Evolutionary conservation across 208 protist genomes (phyloP), one percentile per base, ranked within the genome.

Genomic region (Leishmania aethiopica): DNA sequence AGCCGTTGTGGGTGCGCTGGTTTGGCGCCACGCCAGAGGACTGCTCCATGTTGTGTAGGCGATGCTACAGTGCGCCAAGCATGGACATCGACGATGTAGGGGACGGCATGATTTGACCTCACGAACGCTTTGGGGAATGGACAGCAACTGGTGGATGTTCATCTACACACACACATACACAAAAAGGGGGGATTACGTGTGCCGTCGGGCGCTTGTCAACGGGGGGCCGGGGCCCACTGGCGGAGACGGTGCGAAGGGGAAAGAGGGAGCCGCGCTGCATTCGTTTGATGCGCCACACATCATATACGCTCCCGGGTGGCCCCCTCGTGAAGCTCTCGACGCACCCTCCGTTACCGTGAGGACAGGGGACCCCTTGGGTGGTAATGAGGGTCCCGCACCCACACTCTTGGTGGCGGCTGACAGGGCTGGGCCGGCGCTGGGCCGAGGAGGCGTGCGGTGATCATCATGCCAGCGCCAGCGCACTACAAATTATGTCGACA

Each of bases 1-100:
- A 89, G 76, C 80, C 87, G 45, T 57, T 60, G 22, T 84, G 85
- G 72, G 86, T 89, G 60, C 87, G 90, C 2, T 88, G 74, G 79
- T 74, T 81, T 47, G 67, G 83, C 25, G 82, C 79, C 69, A 78
- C 79, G 19, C 90, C 87, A 28, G 87, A 93, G 78, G 70, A 82
- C 1, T 17, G 78, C n/a, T 89, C 86, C 2, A 72, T 83, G 10
- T 42, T 79, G 22, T 85, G 77, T 49, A 51, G 62, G 15, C 37
- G 59, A 28, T 4, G 32, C 73, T 25, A 74, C 42, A 32, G 1
- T 37, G 37, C 25, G 25, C 42, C 0, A 7, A 8, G 32, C 8
- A 32, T 15, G 25, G 22, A 53, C 60, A 1, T 8, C 28, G 45
- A n/a, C 1, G 28, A 25, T 25, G 71, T 3, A 37, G 51, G 35